Base-by-base conservation (phyloP, 192 early-diverging fungal genomes). In the Dimargaris cristalligena region DNA sequence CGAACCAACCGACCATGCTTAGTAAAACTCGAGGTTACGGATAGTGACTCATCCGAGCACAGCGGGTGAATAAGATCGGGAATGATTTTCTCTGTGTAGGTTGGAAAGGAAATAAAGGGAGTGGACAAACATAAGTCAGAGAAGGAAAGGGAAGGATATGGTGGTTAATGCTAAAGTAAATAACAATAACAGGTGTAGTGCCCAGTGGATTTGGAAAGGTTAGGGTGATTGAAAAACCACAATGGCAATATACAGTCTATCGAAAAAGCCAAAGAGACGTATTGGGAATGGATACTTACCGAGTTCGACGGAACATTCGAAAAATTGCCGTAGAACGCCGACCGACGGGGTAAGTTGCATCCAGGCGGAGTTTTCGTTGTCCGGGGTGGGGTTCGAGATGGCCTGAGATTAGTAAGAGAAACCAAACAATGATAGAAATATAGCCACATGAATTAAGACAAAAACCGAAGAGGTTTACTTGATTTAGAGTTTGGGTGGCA, bases 361-460 rank as follows among this genome's bases (percentile, higher is more conserved):
- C 94, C 92, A 98, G 29, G 89, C 91, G 34, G 76, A 82, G 33
- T 88, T 79, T 66, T 98, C 94, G 65, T 88, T 84, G 48, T 91
- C 86, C 30, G 77, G 75, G 32, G 80, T 83, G 14, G 92, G 92
- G 30, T 73, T 71, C 25, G 84, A 82, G 60, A 98, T 93, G 34
- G 94, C 94, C 76, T 82, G 67, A 73, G 52, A 45, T 64, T 34
- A 28, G 20, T 57, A 58, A 60, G 59, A 63, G 59, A 64, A n/a
- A 71, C 66, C 3, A 61, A 68, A 31, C 64, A 70, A n/a, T n/a
- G n/a, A n/a, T n/a, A n/a, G n/a, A n/a, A n/a, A n/a, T n/a, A n/a
- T n/a, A n/a, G n/a, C n/a, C n/a, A n/a, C n/a, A n/a, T n/a, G n/a
- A n/a, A n/a, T n/a, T n/a, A n/a, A n/a, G n/a, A n/a, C n/a, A n/a